These are phyloP conservation scores for Podaxis pistillaris DNA, from an alignment of 768 basidiomycete genomes.

Conservation along the genomic window DNA sequence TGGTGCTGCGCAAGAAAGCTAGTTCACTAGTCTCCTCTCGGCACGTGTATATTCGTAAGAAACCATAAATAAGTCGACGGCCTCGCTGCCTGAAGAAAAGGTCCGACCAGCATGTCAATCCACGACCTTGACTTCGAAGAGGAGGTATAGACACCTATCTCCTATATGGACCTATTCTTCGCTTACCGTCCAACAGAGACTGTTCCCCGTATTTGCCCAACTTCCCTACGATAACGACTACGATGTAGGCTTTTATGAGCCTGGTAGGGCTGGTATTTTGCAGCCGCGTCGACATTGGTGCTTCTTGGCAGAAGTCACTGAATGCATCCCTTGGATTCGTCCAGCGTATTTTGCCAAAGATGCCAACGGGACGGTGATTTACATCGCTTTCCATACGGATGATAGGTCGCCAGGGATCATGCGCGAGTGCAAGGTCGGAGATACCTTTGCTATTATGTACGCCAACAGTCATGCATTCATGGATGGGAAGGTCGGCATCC, in stretches of 20 bases:
- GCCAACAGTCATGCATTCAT: constrained; percentile 16
- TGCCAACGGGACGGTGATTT: constrained; percentile 4
- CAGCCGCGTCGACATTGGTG: constrained; percentile 21
- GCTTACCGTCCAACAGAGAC: constrained; percentile 8
- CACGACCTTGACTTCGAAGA: not conserved
- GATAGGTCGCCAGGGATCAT: constrained; percentile 13
- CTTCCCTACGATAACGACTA: constrained; percentile 24
- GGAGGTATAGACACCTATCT: not conserved
- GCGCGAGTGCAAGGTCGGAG: constrained; percentile 13
- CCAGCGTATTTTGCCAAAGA: constrained; percentile 17
- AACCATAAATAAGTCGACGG: not conserved
- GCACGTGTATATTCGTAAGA: not conserved
- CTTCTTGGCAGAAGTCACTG: constrained; percentile 20
- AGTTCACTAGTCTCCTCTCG: not conserved
- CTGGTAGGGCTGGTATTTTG: constrained; percentile 2
- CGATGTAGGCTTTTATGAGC: constrained; percentile 18
- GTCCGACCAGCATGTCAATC: not conserved
- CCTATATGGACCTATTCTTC: not conserved
- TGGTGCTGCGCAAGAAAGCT: not conserved
- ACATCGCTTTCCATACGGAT: constrained; percentile 17
- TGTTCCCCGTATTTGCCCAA: constrained; percentile 25
- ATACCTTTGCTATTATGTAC: constrained; percentile 20
- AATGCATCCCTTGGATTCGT: constrained; percentile 10
- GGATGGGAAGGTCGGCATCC: constrained; percentile 18
- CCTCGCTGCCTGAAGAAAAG: no score